Evolutionary conservation across 1,284 basidiomycete genomes (phyloP), one percentile per base, ranked within the genome.

Genomic region (Leccinum griseonigrum): DNA sequence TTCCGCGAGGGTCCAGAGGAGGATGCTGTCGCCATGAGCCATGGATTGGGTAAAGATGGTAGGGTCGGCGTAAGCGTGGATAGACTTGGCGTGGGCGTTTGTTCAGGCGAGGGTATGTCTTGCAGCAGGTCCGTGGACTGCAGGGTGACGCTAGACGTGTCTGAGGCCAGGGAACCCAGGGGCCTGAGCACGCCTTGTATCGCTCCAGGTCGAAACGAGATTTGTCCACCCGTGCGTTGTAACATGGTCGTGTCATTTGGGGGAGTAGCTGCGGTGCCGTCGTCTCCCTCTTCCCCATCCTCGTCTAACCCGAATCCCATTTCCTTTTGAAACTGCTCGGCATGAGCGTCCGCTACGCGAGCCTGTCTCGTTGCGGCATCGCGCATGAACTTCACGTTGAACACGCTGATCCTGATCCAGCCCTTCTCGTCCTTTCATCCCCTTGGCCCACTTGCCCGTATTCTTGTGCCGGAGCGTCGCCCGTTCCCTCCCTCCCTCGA

Each of bases 361-460:
- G 85, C 79, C 61, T 87, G 83, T 66, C 92, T 81, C 13, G 85
- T 85, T 77, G 90, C 87, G 0, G 92, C 94, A 63, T 95, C 90
- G 73, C 91, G 88, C 95, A 97, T 97, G 76, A 97, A 97, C 77
- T 95, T 95, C 95, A 97, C 96, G 67, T 86, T 83, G 75, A 95
- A 91, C 11, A 97, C 82, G 70, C 67, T 90, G 83, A 68, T 86
- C 84, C 53, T 81, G 83, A 59, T 87, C 85, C 67, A 87, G 69
- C 62, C 85, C 86, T 53, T 85, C 84, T 69, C 86, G 83, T 32
- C 81, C 77, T 66, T 81, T 80, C 86, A 91, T 89, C 64, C 81
- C 79, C 76, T 85, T 83, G 62, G 88, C 85, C 93, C 91, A 88
- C 76, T 93, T 92, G n/a, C 91, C 90, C 0, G 88, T 91, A 68